Evolutionary conservation across 2,329 filamentous ascomycete species (phyloP), one percentile per base, ranked within the genome.

Genomic region (Gaeumannomyces tritici): DNA sequence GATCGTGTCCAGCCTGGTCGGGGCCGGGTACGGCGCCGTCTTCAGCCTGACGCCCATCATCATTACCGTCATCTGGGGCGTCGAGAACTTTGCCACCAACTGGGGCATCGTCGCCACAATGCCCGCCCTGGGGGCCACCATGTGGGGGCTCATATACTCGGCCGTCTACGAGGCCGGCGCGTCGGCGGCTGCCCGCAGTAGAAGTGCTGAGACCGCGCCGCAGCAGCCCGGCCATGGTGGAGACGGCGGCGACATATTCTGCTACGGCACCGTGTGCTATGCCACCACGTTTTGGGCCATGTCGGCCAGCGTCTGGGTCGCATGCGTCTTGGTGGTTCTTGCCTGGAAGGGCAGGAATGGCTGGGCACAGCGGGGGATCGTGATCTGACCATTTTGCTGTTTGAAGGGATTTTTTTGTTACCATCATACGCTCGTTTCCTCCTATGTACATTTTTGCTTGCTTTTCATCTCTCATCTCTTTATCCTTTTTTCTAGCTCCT

Each of bases 81-180:
- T 96, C 0, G 93, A 98, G 78, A 99, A 98, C 73, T 98, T 99
- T 72, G 95, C 91, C 63, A 99, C 95, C 0, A 98, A 99, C 70
- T 99, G 93, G 87, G 95, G 95, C 12, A 93, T 98, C 65, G 87
- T 98, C 9, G 92, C 93, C 55, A 95, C 96, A 80, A 87, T 93
- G 63, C 95, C 95, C 3, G 95, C 95, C 0, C 76, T 89, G 0
- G 95, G 93, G 0, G 92, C 93, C 0, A 91, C 91, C 0, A 82
- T 96, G 35, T 99, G 93, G 92, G 91, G 93, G 0, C 74, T 95
- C 0, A 78, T 97, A n/a, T 99, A 98, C 73, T 91, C 89, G 7
- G 83, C 80, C 0, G 86, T 91, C 2, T 96, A 96, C 70, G 87
- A 95, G 73, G 80, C 80, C 56, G 89, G 84, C 1, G 35, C 51